phyloP scores from a whole-genome alignment of 1,284 basidiomycete genomes.

The Takashimella tepidaria region DNA sequence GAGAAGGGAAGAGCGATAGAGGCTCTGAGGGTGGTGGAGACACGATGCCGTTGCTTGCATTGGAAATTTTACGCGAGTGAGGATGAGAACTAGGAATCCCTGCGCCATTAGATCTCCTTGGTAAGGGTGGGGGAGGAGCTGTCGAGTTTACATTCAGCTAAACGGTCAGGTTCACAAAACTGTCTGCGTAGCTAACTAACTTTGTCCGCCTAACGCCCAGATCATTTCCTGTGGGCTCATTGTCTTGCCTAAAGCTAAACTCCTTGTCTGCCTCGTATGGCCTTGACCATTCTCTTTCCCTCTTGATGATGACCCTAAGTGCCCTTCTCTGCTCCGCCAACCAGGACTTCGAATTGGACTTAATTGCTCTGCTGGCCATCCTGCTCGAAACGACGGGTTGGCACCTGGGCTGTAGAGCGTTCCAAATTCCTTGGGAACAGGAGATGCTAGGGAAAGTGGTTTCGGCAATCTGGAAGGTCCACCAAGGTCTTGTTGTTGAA shows the following conservation, averaged over 20 bases:
- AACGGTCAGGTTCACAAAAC: neutral
- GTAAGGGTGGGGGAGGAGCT: conserved; percentile 30
- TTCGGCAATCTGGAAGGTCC: conserved; percentile 20
- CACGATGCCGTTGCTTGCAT: conserved; percentile 19
- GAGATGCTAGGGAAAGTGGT: conserved; percentile 3
- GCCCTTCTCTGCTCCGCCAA: conserved; percentile 20
- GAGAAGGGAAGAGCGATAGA: neutral
- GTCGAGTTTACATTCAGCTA: neutral
- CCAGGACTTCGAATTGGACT: conserved; percentile 9
- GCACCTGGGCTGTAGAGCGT: conserved; percentile 28
- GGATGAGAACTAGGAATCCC: conserved; percentile 37
- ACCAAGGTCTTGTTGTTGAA: conserved; percentile 19
- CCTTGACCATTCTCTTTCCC: conserved; percentile 9
- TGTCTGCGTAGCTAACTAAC: conserved; percentile 4
- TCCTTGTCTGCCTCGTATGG: conserved; percentile 28
- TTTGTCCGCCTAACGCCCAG: conserved; percentile 33
- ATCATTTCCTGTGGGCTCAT: conserved; percentile 45
- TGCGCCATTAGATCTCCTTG: conserved; percentile 19
- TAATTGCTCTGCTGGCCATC: neutral
- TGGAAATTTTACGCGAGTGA: conserved; percentile 42
- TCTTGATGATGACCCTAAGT: conserved; percentile 4
- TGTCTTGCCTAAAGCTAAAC: conserved; percentile 34
- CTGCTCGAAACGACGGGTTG: conserved; percentile 22
- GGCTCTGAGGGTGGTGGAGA: conserved; percentile 9
- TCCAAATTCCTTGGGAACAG: conserved; percentile 3